A percentile compares a stretch with the other conserved stretches of the same genome.
Conservation (phyloP, 208 protist species). For the Trypanosomatidae sp. region DNA sequence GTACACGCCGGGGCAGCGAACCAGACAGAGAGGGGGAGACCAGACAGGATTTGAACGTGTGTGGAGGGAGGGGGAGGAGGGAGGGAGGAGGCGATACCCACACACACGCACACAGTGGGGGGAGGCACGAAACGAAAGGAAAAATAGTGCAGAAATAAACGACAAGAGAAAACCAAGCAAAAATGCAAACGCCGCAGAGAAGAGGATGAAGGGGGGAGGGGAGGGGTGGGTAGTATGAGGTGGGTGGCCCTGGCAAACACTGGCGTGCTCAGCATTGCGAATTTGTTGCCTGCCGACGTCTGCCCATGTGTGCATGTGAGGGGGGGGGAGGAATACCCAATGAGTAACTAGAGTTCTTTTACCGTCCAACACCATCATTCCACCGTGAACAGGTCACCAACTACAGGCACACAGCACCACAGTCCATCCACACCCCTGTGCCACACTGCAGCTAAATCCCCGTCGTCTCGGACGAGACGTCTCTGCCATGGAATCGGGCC, state of each 20-base stretch:
- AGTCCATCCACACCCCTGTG: no score
- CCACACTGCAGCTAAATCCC: no score
- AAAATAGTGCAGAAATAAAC: not conserved
- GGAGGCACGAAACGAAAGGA: not conserved
- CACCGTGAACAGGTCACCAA: no score
- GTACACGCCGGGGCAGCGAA: no score
- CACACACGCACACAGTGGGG: not conserved
- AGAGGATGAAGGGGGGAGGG: not conserved
- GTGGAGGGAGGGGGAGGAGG: not conserved
- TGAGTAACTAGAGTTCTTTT: no score
- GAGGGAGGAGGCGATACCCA: not conserved
- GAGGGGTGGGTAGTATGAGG: not conserved
- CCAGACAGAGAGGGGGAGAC: no score
- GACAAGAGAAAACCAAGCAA: not conserved
- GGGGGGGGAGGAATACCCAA: no score
- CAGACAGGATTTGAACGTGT: not conserved
- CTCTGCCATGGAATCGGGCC: no score
- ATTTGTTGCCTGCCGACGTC: not conserved
- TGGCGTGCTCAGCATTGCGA: not conserved
- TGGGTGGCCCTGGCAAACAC: not conserved
- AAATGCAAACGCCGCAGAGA: not conserved
- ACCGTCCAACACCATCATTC: no score
- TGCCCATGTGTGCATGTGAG: not conserved
- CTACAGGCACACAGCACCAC: no score
- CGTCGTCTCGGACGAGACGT: no score